Evolutionary conservation across 129 eudicot genomes (phyloP), one percentile per base, ranked within the genome.

Genomic region (Artemisia argyi): DNA sequence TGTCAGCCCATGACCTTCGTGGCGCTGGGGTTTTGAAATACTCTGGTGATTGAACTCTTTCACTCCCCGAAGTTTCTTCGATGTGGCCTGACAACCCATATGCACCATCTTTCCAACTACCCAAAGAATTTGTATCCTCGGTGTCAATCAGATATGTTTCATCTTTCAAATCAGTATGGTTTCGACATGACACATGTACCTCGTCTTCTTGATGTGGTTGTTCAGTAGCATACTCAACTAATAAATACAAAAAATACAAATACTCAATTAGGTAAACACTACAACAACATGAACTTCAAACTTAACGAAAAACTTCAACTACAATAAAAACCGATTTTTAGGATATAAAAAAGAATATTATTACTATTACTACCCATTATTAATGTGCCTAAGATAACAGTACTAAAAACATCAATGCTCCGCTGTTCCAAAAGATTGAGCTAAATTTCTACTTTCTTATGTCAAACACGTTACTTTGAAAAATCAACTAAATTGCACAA

Each of bases 1-100:
- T 95, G 56, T 95, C 99, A 44, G 99, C 99, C 99, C 99, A 95
- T 7, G 96, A 95, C 91, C 77, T 83, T 57, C 86, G 83, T 44
- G 80, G 83, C 64, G 16, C 74, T 1, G 86, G 79, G 75, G 65
- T 53, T 55, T 80, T 73, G 54, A 59, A 57, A 55, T 49, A 65
- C 46, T 68, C 74, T 12, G 80, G 62, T 30, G 80, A 80, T 52
- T 57, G 63, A 58, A 69, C 35, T 30, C 73, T 61, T 47, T 71
- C 80, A 16, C 72, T 81, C 3, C 68, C 44, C 1, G 77, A 77
- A n/a, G 77, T 65, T 26, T 58, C 84, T 16, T 51, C 64, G 61
- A 65, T 53, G 5, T 73, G 73, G 46, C 81, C 87, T 7, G 82
- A 75, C 69, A 79, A 55, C 53, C 64, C 80, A 15, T 77, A 68